Percentiles rank a stretch among this genome's conserved stretches.
Evolutionary conservation across 371 early-diverging fungal genomes (phyloP).

Genomic region (Rhizopus delemar): DNA sequence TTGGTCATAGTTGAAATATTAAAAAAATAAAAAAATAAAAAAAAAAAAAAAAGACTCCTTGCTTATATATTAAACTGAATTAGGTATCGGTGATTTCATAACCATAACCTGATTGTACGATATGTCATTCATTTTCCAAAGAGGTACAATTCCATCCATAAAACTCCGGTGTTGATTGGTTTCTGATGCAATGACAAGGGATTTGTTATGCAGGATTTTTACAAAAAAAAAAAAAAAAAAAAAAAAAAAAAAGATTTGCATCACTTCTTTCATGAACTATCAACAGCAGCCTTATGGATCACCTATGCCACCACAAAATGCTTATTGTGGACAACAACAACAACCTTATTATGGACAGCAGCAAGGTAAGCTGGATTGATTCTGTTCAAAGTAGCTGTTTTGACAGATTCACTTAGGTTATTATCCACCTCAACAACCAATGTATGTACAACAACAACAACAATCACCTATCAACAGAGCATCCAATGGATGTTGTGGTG

Average conservation of each 20-base stretch:
- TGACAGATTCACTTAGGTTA: conserved; percentile 9
- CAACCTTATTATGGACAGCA: conserved; percentile 5
- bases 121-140: background rate
- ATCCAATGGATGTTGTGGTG: background rate
- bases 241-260: background rate
- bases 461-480: background rate
- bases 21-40: conserved; percentile 5
- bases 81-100: background rate
- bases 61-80: background rate
- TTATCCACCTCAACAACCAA: conserved; percentile 22
- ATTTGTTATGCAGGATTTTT: background rate
- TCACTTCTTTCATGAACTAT: background rate
- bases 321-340: conserved; percentile 6
- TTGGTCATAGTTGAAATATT: background rate
- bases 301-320: conserved; percentile 7
- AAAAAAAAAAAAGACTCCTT: background rate
- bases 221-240: background rate
- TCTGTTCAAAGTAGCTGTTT: background rate
- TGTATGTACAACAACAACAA: conserved; percentile 11
- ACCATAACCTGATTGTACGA: background rate
- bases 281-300: background rate
- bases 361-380: background rate
- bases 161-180: background rate
- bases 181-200: background rate
- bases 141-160: background rate